A percentile compares a stretch with the other conserved stretches of the same genome.
phyloP scores from a whole-genome alignment of 2,329 filamentous ascomycete species.

The Acrocalymma vagum region DNA sequence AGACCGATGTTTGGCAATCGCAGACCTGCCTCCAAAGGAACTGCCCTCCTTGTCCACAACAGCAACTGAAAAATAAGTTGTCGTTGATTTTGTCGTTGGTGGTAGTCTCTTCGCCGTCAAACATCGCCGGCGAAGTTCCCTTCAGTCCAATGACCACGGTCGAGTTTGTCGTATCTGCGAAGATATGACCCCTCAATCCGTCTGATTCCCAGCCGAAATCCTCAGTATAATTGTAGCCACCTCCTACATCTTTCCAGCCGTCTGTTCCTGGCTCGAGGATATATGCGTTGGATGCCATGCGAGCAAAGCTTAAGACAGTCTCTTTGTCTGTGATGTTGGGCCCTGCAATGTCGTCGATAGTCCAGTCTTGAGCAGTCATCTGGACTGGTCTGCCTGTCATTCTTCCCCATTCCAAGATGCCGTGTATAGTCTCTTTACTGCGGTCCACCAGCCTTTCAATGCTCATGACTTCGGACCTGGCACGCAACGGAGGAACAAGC shows the following conservation, averaged over 20 bases:
- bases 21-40: constrained; percentile 92
- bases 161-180: constrained; percentile 82
- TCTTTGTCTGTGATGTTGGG: constrained; percentile 87
- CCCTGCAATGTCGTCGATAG: constrained; percentile 76
- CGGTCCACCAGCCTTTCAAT: constrained; percentile 87
- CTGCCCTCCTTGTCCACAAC: constrained; percentile 91
- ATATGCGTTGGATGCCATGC: constrained; percentile 91
- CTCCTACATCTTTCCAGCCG: constrained; percentile 78
- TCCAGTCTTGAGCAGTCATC: constrained; percentile 81
- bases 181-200: constrained; percentile 90
- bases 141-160: constrained; percentile 94
- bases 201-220: constrained; percentile 95
- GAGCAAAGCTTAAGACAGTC: constrained; percentile 83
- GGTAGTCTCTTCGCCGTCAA: constrained; percentile 95
- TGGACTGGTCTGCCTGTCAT: constrained; percentile 72
- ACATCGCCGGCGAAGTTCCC: constrained; percentile 86
- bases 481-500: constrained; percentile 57
- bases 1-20: constrained; percentile 87
- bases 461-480: constrained; percentile 68
- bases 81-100: constrained; percentile 98
- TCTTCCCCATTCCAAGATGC: constrained; percentile 77
- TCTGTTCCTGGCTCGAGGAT: constrained; percentile 74
- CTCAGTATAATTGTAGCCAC: constrained; percentile 82
- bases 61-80: constrained; percentile 98
- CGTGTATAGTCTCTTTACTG: constrained; percentile 77